Evolutionary conservation across 805 yeast species (phyloP).

Genomic region (Starmerella davenportii): DNA sequence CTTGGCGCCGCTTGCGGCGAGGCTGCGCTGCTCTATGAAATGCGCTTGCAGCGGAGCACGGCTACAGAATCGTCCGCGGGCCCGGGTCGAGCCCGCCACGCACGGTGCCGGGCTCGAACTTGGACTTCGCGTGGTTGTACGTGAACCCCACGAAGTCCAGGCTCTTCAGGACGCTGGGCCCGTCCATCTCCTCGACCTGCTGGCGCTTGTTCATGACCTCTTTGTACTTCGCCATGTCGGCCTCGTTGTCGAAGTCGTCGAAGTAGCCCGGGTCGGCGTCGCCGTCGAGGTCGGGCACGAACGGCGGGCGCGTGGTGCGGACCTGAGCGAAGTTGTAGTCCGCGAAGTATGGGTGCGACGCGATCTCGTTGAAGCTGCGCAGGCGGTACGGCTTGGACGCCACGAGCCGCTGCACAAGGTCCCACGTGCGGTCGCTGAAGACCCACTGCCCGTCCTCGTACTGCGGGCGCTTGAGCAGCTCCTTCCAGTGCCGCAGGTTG

Average conservation of each 20-base stretch:
- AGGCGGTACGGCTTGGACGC: slow-evolving; percentile 63
- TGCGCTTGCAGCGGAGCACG: too few species aligned
- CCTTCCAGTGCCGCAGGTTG: slow-evolving; percentile 83
- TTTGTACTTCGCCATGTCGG: slow-evolving; percentile 92
- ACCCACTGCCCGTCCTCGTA: slow-evolving; percentile 82
- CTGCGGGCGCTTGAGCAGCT: slow-evolving; percentile 72
- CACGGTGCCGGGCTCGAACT: slow-evolving; percentile 9
- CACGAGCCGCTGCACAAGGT: slow-evolving; percentile 56
- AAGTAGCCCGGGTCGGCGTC: slow-evolving; percentile 98
- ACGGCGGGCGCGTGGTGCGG: slow-evolving; percentile 69
- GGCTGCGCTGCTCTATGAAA: too few species aligned
- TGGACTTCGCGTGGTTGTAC: slow-evolving; percentile 53
- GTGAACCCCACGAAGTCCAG: slow-evolving; percentile 86
- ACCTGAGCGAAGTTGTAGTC: slow-evolving; percentile 66
- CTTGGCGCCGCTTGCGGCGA: too few species aligned
- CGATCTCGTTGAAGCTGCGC: slow-evolving; percentile 64
- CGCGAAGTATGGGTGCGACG: slow-evolving; percentile 58
- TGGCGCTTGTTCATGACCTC: slow-evolving; percentile 89
- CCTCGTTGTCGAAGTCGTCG: slow-evolving; percentile 91
- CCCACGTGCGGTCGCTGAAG: slow-evolving; percentile 94
- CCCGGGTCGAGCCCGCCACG: slow-evolving; percentile 13
- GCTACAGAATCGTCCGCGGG: slow-evolving; percentile 11
- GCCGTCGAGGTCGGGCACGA: slow-evolving; percentile 87
- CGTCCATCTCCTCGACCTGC: slow-evolving; percentile 65
- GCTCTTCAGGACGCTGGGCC: slow-evolving; percentile 38